Evolutionary conservation across 2,329 filamentous ascomycete genomes (phyloP).

Genomic region (Verticillium zaregamsianum): DNA sequence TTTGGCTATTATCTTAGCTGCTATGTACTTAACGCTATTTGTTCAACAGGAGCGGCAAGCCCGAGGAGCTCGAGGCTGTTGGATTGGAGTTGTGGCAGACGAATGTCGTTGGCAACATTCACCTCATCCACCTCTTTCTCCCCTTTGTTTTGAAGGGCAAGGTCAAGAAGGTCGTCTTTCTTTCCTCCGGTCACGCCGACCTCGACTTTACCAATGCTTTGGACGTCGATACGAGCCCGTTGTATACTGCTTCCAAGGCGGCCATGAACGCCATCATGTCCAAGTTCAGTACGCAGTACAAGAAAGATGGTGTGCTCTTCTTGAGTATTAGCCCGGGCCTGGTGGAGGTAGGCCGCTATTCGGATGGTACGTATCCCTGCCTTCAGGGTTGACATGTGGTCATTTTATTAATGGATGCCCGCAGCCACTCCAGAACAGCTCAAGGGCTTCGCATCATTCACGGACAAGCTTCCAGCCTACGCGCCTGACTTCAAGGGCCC

Average conservation of each 20-base stretch:
- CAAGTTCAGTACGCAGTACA: conserved; percentile 48
- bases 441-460: conserved; percentile 17
- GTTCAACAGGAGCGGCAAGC: conserved; percentile 5
- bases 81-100: conserved; percentile 17
- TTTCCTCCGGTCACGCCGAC: conserved; percentile 46
- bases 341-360: conserved; percentile 35
- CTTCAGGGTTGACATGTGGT: background rate
- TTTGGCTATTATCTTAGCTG: background rate
- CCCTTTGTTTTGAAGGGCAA: conserved; percentile 47
- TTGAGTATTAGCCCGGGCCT: conserved; percentile 47
- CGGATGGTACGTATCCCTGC: conserved; percentile 15
- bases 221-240: conserved; percentile 25
- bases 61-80: conserved; percentile 6
- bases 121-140: conserved; percentile 48
- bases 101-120: conserved; percentile 49
- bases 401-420: background rate
- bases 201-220: conserved; percentile 32
- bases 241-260: conserved; percentile 47
- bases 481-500: conserved; percentile 34
- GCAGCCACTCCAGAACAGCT: conserved; percentile 22
- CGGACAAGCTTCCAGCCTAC: conserved; percentile 27
- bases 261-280: conserved; percentile 49
- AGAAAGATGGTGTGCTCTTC: conserved; percentile 46
- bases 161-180: conserved; percentile 49
- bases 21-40: background rate